These are phyloP conservation scores for Myriosclerotinia curreyana DNA, from an alignment of 2,329 filamentous ascomycete genomes.

Conservation along the genomic window DNA sequence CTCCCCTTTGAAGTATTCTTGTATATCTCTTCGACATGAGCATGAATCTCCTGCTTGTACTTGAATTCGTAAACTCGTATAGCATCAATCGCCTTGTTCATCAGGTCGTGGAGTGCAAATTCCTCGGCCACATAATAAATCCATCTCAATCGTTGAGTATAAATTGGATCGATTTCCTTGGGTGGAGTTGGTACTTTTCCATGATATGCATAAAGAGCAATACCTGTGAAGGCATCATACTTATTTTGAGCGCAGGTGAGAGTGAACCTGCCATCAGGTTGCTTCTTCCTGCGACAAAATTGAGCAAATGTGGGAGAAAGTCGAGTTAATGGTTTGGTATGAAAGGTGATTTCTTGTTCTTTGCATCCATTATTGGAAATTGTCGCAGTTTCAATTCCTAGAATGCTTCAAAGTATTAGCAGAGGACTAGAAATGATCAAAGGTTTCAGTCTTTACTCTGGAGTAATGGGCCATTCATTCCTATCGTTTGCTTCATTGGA, in stretches of 20 bases:
- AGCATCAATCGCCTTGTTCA: slow-evolving; percentile 13
- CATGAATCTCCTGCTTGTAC: slow-evolving; percentile 1
- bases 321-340: slow-evolving; percentile 11
- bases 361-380: background rate
- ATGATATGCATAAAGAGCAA: slow-evolving; percentile 15
- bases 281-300: background rate
- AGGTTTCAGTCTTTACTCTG: background rate
- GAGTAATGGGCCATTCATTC: slow-evolving; percentile 16
- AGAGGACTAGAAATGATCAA: no score
- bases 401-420: background rate
- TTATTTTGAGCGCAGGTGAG: slow-evolving; percentile 1
- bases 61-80: slow-evolving; percentile 1
- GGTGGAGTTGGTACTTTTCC: slow-evolving; percentile 7
- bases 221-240: slow-evolving; percentile 12
- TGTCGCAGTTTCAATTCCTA: slow-evolving; percentile 13
- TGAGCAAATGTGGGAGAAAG: slow-evolving; percentile 10
- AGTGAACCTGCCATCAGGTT: slow-evolving; percentile 9
- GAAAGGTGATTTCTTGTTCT: slow-evolving; percentile 13
- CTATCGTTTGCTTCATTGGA: background rate
- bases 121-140: slow-evolving; percentile 15
- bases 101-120: slow-evolving; percentile 9
- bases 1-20: slow-evolving; percentile 11
- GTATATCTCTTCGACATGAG: slow-evolving; percentile 6
- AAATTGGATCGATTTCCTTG: background rate
- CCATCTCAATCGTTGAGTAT: background rate